These are phyloP conservation scores for Kondoa subrosea DNA, from an alignment of 768 basidiomycete genomes.

Conservation along the genomic window DNA sequence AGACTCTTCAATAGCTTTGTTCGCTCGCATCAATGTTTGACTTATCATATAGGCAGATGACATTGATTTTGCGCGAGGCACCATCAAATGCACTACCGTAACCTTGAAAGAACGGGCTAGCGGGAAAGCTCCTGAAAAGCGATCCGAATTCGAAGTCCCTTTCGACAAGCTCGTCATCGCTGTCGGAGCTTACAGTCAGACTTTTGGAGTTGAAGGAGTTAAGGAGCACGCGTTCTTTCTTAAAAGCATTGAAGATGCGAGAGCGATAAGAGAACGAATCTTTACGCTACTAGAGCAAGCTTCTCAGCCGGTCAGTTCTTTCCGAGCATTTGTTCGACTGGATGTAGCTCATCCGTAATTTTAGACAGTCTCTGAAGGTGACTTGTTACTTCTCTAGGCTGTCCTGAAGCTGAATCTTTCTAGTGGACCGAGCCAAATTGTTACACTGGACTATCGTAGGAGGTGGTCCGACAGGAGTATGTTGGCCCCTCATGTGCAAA, in stretches of 20 bases:
- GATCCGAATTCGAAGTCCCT: constrained; percentile 6
- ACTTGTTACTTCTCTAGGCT: no score
- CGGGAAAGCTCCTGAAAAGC: background rate
- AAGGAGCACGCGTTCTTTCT: constrained; percentile 68
- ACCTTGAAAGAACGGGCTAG: background rate
- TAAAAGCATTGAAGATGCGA: constrained; percentile 46
- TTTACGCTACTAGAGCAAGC: constrained; percentile 63
- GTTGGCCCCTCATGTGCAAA: constrained; percentile 25
- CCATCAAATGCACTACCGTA: background rate
- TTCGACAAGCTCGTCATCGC: constrained; percentile 53
- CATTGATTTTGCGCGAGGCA: background rate
- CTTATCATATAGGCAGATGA: background rate
- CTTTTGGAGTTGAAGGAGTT: constrained; percentile 37
- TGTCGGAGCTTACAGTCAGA: constrained; percentile 71
- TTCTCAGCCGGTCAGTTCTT: constrained; percentile 42
- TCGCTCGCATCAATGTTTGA: constrained; percentile 11
- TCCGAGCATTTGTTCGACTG: background rate
- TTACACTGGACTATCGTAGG: constrained; percentile 80
- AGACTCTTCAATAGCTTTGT: no score
- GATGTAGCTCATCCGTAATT: background rate
- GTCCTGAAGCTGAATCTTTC: no score
- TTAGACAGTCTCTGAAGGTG: background rate
- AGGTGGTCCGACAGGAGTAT: constrained; percentile 34
- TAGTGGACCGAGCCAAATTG: constrained; percentile 54
- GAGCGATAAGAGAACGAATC: constrained; percentile 20